Evolutionary conservation across 805 yeast genomes (phyloP), one percentile per base, ranked within the genome.

Genomic region (Millerozyma miso): DNA sequence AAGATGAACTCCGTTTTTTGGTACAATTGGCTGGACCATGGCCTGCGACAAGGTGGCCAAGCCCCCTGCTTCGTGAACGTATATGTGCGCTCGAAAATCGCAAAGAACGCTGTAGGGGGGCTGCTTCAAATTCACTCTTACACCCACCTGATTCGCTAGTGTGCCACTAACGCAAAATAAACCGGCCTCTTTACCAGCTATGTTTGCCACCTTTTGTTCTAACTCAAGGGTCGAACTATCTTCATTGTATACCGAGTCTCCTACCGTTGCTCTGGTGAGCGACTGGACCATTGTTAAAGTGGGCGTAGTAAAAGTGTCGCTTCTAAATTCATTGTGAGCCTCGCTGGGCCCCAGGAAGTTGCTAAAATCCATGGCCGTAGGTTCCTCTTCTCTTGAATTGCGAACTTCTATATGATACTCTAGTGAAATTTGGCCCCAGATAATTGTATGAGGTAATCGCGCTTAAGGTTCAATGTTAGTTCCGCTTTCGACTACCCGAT

Each of bases 241-340:
- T 48, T 69, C 74, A 44, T 65, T 60, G 50, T 70, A 70, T 2
- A 70, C 75, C 3, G 74, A 57, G 46, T 70, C 75, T 3, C 75
- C 75, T 18, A 60, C 55, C 0, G 71, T 54, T n/a, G 71, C 52
- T 8, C 45, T 48, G 23, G 51, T 26, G 10, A 50, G 31, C 20
- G 89, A 80, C 45, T 72, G 72, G 15, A 85, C 59, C 91, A 89
- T 88, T 29, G 77, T 69, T 33, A 69, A 70, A 0, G 96, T 79
- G 23, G 97, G 97, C 6, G 86, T 85, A 3, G 97, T 89, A 73
- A 88, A 88, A 1, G 97, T 90, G 62, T 90, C 98, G 54, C 62
- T 66, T 40, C 75, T 58, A 51, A 69, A 69, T 49, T 69, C 75
- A 47, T 68, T 68, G 42, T 53, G 56, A 7, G 73, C 66, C 31